Conservation (phyloP, 179 eudicot species). For the Dionaea muscipula region DNA sequence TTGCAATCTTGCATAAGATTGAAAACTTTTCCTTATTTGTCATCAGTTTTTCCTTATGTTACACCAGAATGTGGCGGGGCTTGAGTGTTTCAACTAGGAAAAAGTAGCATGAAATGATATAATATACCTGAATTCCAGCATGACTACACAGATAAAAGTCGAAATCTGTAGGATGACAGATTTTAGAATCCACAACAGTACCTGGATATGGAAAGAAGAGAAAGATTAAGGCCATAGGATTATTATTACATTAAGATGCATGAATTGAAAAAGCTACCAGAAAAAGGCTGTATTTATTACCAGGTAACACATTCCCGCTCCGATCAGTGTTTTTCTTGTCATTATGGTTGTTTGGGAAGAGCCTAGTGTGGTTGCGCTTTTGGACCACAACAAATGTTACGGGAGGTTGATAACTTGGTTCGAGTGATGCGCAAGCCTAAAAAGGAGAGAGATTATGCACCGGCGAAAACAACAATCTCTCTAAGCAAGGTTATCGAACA, state of each 20-base stretch:
- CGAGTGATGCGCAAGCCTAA: slow-evolving; percentile 87
- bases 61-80: too few relatives aligned
- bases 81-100: not conserved
- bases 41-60: too few relatives aligned
- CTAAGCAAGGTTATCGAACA: not conserved
- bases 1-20: too few relatives aligned
- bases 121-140: slow-evolving; percentile 92
- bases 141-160: slow-evolving; percentile 85
- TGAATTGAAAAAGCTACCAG: not conserved
- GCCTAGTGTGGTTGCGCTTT: slow-evolving; percentile 87
- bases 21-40: too few relatives aligned
- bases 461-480: not conserved
- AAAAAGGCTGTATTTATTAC: slow-evolving; percentile 18
- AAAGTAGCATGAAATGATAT: not conserved
- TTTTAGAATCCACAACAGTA: slow-evolving; percentile 71
- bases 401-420: slow-evolving; percentile 80
- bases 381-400: slow-evolving; percentile 90
- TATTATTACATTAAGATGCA: not conserved
- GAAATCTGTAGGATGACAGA: slow-evolving; percentile 88
- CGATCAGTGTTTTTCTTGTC: slow-evolving; percentile 55
- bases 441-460: slow-evolving; percentile 7
- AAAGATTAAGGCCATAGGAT: not conserved
- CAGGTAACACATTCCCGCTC: slow-evolving; percentile 85
- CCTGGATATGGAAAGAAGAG: slow-evolving; percentile 33
- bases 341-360: slow-evolving; percentile 65